Evolutionary conservation across 441 rosid species (phyloP).

Genomic region (Euphorbia schlechtendalii): DNA sequence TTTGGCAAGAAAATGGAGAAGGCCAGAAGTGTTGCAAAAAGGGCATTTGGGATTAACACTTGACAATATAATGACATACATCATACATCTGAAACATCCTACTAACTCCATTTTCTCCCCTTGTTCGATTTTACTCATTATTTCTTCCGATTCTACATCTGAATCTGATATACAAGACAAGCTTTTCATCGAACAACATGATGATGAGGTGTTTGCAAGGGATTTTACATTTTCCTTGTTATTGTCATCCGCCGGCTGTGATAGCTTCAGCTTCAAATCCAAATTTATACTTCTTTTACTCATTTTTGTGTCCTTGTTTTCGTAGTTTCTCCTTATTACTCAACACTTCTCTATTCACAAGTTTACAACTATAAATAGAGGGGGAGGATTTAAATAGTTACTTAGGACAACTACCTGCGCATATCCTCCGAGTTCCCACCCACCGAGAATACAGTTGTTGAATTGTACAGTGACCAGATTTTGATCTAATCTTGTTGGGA

Average conservation of each 20-base stretch:
- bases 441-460: not conserved
- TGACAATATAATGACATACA: conserved; percentile 87
- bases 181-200: conserved; percentile 43
- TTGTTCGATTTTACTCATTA: conserved; percentile 27
- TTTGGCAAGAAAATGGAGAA: conserved; percentile 63
- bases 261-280: conserved; percentile 76
- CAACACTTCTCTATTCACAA: too few species aligned
- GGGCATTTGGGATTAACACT: conserved; percentile 85
- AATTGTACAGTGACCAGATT: too few species aligned
- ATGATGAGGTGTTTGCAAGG: conserved; percentile 39
- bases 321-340: too few species aligned
- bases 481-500: too few species aligned
- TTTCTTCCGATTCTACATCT: conserved; percentile 39
- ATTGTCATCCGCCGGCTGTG: conserved; percentile 36
- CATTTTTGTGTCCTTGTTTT: too few species aligned
- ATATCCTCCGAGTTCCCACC: not conserved
- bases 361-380: too few species aligned
- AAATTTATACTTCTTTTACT: conserved; percentile 47
- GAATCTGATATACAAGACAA: too few species aligned
- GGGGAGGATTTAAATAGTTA: not conserved
- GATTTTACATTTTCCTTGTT: conserved; percentile 25
- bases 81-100: conserved; percentile 84
- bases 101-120: conserved; percentile 50
- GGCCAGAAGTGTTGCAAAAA: conserved; percentile 81
- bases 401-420: not conserved